These are phyloP conservation scores for Phytopythium litorale DNA, from an alignment of 352 stramenopile genomes.

Conservation along the genomic window DNA sequence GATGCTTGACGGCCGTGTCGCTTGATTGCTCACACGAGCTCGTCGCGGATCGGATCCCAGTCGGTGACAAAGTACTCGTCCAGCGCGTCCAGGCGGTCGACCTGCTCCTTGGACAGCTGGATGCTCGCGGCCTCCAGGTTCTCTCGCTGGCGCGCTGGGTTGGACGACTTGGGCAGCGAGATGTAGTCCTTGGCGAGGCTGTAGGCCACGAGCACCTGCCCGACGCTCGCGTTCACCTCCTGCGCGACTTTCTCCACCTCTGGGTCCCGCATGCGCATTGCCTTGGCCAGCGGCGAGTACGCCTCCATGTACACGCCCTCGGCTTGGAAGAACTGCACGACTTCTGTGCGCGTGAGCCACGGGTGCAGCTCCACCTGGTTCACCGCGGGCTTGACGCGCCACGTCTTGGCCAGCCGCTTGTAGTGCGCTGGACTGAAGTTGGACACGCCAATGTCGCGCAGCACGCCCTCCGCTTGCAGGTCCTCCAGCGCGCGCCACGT, in stretches of 20 bases:
- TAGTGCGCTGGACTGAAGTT: conserved; percentile 78
- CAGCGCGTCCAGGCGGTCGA: conserved; percentile 19
- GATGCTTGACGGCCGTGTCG: too few species aligned
- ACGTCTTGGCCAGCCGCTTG: conserved; percentile 42
- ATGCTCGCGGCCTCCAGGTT: conserved; percentile 28
- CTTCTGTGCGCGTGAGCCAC: conserved; percentile 32
- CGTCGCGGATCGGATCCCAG: conserved; percentile 22
- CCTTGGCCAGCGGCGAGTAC: conserved; percentile 25
- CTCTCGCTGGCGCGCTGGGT: conserved; percentile 17
- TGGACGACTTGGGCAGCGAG: conserved; percentile 41
- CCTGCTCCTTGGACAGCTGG: conserved; percentile 8
- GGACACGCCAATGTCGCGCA: conserved; percentile 69
- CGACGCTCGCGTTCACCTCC: conserved; percentile 13
- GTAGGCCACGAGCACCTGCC: conserved; percentile 35
- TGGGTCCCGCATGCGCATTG: conserved; percentile 15
- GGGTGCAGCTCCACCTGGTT: conserved; percentile 61
- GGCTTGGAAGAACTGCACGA: conserved; percentile 31
- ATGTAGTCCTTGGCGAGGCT: conserved; percentile 30
- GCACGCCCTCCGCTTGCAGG: conserved; percentile 25
- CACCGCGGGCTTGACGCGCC: conserved; percentile 30
- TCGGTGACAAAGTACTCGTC: conserved; percentile 18
- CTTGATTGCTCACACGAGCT: background rate
- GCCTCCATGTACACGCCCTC: conserved; percentile 21
- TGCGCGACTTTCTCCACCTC: conserved; percentile 18
- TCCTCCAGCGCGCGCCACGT: conserved; percentile 28